Evolutionary conservation across 129 eudicot species (phyloP), one percentile per base, ranked within the genome.

Genomic region (Glebionis coronaria): DNA sequence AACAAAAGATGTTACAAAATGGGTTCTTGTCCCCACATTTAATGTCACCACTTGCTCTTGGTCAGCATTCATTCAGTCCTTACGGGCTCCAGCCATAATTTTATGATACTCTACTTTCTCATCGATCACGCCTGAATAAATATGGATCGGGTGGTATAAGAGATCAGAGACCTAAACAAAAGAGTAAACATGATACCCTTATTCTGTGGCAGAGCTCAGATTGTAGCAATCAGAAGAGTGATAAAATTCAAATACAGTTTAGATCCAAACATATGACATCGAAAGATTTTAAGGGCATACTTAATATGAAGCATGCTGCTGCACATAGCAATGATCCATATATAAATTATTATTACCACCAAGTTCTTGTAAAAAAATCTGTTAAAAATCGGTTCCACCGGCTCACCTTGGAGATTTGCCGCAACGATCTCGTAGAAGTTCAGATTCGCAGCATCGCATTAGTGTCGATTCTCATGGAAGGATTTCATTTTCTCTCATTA

Each of bases 281-380:
- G 44, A 95, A 94, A 51, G 97, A 94, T 70, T 82, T 94, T 59
- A 94, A 94, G 55, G 77, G 90, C 76, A 87, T 94, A 73, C 83
- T 89, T 23, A 94, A 80, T 69, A 85, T 87, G 86, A 97, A 90
- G 67, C 95, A n/a, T n/a, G n/a, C n/a, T n/a, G n/a, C n/a, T n/a
- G n/a, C n/a, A n/a, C n/a, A n/a, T n/a, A n/a, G n/a, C n/a, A n/a
- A n/a, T n/a, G n/a, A n/a, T n/a, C n/a, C n/a, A n/a, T n/a, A n/a
- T n/a, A n/a, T n/a, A n/a, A 96, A 84, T 69, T 97, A 90, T 74
- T 94, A 89, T 75, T 90, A 94, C 61, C 97, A 90, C 73, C 97
- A 84, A 79, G 97, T 95, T 56, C 84, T 87, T 58, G 90, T 90
- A 0, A 90, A 94, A 76, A 87, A 71, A 50, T 73, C 95, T 38